Evolutionary conservation across 768 basidiomycete species (phyloP).

Genomic region (Pleurotus salmoneostramineus): DNA sequence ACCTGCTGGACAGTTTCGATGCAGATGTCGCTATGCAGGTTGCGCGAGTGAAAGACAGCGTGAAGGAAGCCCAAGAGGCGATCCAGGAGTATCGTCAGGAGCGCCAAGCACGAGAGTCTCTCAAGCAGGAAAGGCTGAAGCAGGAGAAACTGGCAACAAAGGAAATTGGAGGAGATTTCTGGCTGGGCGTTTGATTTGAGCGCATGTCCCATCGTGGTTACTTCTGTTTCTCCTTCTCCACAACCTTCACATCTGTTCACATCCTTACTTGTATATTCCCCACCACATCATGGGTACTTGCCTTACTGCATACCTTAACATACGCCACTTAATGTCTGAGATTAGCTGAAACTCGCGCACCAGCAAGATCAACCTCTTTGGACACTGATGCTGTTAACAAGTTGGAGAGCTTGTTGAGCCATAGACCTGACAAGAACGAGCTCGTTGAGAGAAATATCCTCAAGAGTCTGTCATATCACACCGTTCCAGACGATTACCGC

Average conservation of each 20-base stretch:
- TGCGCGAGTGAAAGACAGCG: conserved; percentile 16
- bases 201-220: background rate
- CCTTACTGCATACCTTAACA: background rate
- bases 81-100: conserved; percentile 17
- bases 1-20: conserved; percentile 30
- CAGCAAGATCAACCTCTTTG: conserved; percentile 10
- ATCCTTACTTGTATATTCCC: background rate
- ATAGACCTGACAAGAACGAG: conserved; percentile 56
- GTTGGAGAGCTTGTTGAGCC: conserved; percentile 50
- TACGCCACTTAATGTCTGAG: background rate
- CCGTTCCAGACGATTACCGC: background rate
- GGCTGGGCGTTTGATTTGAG: conserved; percentile 1
- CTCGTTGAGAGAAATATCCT: conserved; percentile 69
- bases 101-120: conserved; percentile 5
- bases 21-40: conserved; percentile 24
- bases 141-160: conserved; percentile 1
- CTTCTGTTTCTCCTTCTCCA: background rate
- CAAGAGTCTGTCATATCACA: conserved; percentile 38
- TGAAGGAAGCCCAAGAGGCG: conserved; percentile 17
- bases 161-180: conserved; percentile 8
- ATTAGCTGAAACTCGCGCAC: background rate
- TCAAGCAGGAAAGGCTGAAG: background rate
- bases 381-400: conserved; percentile 28
- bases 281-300: background rate
- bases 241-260: background rate